Percentiles rank a stretch among this genome's conserved stretches.
phyloP scores from a whole-genome alignment of 257 asterid genomes.

The Solanum sejunctum region DNA sequence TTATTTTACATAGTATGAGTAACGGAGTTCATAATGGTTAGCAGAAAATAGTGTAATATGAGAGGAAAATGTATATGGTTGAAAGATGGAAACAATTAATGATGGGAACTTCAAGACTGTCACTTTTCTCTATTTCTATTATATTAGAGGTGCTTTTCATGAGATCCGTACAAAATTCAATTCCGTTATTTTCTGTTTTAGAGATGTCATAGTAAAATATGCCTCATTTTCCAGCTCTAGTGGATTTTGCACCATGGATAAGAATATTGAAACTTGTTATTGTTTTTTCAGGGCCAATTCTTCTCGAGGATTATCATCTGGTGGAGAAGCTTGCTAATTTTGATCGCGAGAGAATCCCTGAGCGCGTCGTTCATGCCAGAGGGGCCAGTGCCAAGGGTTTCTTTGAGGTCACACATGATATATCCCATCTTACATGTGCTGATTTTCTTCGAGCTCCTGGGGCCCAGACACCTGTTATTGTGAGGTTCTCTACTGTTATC shows the following conservation, averaged over 20 bases:
- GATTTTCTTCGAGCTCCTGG: slow-evolving; percentile 98
- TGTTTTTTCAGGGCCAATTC: slow-evolving; percentile 57
- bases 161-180: background rate
- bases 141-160: background rate
- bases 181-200: background rate
- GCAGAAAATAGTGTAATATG: background rate
- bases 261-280: background rate
- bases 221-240: background rate
- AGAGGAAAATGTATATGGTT: background rate
- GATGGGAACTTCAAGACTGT: background rate
- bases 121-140: background rate
- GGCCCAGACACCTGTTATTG: slow-evolving; percentile 85
- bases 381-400: slow-evolving; percentile 99
- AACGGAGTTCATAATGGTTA: background rate
- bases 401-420: slow-evolving; percentile 91
- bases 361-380: slow-evolving; percentile 91
- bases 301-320: slow-evolving; percentile 90
- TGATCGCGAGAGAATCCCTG: slow-evolving; percentile 92
- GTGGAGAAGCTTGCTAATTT: slow-evolving; percentile 83
- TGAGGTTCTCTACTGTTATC: slow-evolving; percentile 90
- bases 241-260: background rate
- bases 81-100: background rate
- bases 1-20: background rate
- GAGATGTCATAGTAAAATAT: background rate
- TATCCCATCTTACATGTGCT: slow-evolving; percentile 80